Conservation (phyloP, 2,329 filamentous ascomycete species). For the Geoglossum cookeanum region DNA sequence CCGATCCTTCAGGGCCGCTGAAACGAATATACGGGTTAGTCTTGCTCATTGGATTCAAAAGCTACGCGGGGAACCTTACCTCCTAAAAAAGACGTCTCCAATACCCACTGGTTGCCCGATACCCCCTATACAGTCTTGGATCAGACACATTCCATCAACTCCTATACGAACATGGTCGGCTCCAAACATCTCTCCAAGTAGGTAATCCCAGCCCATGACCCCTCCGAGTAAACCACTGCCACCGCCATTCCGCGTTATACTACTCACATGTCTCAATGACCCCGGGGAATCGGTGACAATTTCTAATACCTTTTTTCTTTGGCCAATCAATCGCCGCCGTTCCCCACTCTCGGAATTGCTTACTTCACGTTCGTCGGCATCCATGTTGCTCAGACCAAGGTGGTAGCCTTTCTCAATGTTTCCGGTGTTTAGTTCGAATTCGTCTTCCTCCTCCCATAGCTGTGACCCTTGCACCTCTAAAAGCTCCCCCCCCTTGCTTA, state of each 20-base stretch:
- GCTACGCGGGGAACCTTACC: slow-evolving; percentile 5
- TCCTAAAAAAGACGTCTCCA: slow-evolving; percentile 14
- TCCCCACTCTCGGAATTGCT: neutral
- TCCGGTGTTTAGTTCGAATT: slow-evolving; percentile 10
- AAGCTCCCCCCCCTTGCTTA: slow-evolving; percentile 13
- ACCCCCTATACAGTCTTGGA: slow-evolving; percentile 17
- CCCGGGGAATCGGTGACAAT: slow-evolving; percentile 16
- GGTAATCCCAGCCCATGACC: slow-evolving; percentile 18
- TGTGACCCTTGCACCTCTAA: slow-evolving; percentile 8
- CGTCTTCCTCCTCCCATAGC: slow-evolving; percentile 8
- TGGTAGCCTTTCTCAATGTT: slow-evolving; percentile 9
- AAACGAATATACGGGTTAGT: neutral
- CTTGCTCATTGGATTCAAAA: neutral
- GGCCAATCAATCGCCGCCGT: neutral
- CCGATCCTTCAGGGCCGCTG: slow-evolving; percentile 15
- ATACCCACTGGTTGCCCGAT: slow-evolving; percentile 10
- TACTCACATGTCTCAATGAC: slow-evolving; percentile 6
- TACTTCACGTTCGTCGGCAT: neutral
- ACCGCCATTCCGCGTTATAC: neutral
- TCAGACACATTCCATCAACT: slow-evolving; percentile 19
- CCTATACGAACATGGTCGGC: slow-evolving; percentile 17
- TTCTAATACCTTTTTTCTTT: slow-evolving; percentile 14
- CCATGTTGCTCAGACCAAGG: neutral
- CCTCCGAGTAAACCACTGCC: slow-evolving; percentile 4
- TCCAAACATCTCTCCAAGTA: slow-evolving; percentile 20